Evolutionary conservation across 2,329 filamentous ascomycete genomes (phyloP).

Genomic region (Penicillium sp.): DNA sequence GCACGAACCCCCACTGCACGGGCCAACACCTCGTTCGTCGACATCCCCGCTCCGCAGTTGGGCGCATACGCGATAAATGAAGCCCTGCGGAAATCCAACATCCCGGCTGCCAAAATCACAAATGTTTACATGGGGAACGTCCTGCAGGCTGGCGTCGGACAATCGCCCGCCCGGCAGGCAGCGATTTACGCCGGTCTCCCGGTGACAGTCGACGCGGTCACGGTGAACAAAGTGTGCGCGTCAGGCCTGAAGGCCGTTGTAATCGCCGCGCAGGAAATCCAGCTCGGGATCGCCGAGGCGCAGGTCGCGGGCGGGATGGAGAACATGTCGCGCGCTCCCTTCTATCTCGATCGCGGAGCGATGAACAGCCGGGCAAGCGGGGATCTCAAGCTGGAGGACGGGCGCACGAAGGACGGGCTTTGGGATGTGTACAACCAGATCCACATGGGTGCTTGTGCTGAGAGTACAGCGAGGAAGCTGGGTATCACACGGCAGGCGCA

Average conservation of each 20-base stretch:
- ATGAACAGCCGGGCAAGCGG: conserved; percentile 84
- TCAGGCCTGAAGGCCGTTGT: conserved; percentile 92
- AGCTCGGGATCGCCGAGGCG: conserved; percentile 87
- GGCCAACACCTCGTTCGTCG: conserved; percentile 92
- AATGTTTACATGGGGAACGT: conserved; percentile 99
- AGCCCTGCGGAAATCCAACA: conserved; percentile 81
- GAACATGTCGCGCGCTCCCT: conserved; percentile 93
- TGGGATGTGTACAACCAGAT: conserved; percentile 97
- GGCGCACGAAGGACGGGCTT: conserved; percentile 89
- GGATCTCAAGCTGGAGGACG: conserved; percentile 85
- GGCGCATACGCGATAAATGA: conserved; percentile 91
- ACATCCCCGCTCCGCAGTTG: conserved; percentile 80
- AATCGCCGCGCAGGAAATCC: conserved; percentile 91
- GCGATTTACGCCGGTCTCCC: conserved; percentile 85
- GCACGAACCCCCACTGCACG: neutral
- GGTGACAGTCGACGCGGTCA: conserved; percentile 79
- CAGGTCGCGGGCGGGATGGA: conserved; percentile 97
- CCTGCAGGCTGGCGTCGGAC: conserved; percentile 81
- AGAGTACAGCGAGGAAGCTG: conserved; percentile 89
- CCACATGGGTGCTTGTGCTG: conserved; percentile 97
- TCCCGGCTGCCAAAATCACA: conserved; percentile 79
- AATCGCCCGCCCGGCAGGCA: conserved; percentile 91
- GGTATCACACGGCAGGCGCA: conserved; percentile 81
- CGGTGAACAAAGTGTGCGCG: conserved; percentile 97
- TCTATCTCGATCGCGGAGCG: conserved; percentile 78